Evolutionary conservation across 805 yeast species (phyloP).

Genomic region (Kuraishia cidri): DNA sequence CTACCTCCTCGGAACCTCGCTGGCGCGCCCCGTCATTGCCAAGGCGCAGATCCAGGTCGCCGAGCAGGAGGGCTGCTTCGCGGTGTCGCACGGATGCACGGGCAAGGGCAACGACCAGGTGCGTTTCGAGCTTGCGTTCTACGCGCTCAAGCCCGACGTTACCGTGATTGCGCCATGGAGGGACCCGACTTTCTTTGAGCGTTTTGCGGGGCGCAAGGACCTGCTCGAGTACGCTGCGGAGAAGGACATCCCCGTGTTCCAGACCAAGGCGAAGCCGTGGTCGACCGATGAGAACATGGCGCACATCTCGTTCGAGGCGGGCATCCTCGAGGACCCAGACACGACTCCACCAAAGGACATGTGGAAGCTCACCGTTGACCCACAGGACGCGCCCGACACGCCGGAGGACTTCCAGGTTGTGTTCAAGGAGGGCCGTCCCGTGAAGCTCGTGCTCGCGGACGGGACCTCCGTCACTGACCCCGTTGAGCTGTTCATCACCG

Average conservation of each 20-base stretch:
- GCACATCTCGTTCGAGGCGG: slow-evolving; percentile 98
- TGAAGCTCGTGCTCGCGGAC: slow-evolving; percentile 62
- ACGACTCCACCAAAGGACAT: slow-evolving; percentile 99
- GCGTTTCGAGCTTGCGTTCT: slow-evolving; percentile 93
- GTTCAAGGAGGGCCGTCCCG: slow-evolving; percentile 83
- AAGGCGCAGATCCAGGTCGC: slow-evolving; percentile 97
- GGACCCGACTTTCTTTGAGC: slow-evolving; percentile 86
- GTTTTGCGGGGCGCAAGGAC: slow-evolving; percentile 98
- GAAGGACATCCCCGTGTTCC: slow-evolving; percentile 90
- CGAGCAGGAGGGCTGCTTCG: slow-evolving; percentile 95
- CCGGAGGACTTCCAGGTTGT: slow-evolving; percentile 86
- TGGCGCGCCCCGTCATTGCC: slow-evolving; percentile 98
- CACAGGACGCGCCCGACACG: slow-evolving; percentile 85
- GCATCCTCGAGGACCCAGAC: slow-evolving; percentile 97
- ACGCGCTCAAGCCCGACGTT: slow-evolving; percentile 97
- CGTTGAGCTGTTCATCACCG: slow-evolving; percentile 85
- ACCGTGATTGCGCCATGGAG: slow-evolving; percentile 99
- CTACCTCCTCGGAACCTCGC: slow-evolving; percentile 91
- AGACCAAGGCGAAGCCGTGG: slow-evolving; percentile 99
- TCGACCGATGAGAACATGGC: slow-evolving; percentile 99
- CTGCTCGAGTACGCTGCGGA: slow-evolving; percentile 87
- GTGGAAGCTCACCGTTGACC: slow-evolving; percentile 99
- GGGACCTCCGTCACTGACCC: slow-evolving; percentile 70
- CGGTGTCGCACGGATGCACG: slow-evolving; percentile 98
- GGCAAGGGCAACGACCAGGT: slow-evolving; percentile 99